Evolutionary conservation across 2,329 filamentous ascomycete species (phyloP), one percentile per base, ranked within the genome.

Genomic region (Hortaea werneckii): DNA sequence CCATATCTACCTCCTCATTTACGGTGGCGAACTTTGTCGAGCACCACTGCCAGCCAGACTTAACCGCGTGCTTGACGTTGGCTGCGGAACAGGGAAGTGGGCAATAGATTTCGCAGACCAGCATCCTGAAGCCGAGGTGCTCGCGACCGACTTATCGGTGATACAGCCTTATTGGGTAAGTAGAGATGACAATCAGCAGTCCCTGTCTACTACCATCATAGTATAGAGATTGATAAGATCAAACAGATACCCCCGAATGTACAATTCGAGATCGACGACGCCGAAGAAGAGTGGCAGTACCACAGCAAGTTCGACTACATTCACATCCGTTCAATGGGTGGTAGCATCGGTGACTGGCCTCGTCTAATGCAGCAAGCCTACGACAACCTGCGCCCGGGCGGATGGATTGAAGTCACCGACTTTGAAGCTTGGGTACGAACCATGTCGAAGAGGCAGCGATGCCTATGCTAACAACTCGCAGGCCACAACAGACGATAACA

Each of bases 21-120:
- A 53, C n/a, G 43, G 48, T 27, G 49, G 48, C 29, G 40, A 34
- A 8, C 42, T 49, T 2, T 38, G 38, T 10, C 28, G 47, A n/a
- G 45, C 5, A 66, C 67, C 2, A 68, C 70, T 2, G 13, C 55
- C 69, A 12, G 10, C 37, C 5, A 55, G 56, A 4, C 61, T 63
- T 1, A 57, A 62, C 26, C 60, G 63, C 12, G 65, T 73, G 9
- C 61, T 74, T 13, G 72, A 74, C 53, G 53, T 73, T 20, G 71
- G 70, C 9, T 73, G 69, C 1, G 70, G 69, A 7, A 71, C 66
- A 10, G 63, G 47, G 1, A 29, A 27, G 11, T 49, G 47, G 47
- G 30, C 32, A n/a, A 38, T 42, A 6, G 47, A 49, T 20, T 65
- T 68, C 49, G 69, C 67, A 59, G 51, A 53, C 54, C 27, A 43